Base-by-base conservation (phyloP, 78 protist genomes). In the Cavenderia fasciculata region DNA sequence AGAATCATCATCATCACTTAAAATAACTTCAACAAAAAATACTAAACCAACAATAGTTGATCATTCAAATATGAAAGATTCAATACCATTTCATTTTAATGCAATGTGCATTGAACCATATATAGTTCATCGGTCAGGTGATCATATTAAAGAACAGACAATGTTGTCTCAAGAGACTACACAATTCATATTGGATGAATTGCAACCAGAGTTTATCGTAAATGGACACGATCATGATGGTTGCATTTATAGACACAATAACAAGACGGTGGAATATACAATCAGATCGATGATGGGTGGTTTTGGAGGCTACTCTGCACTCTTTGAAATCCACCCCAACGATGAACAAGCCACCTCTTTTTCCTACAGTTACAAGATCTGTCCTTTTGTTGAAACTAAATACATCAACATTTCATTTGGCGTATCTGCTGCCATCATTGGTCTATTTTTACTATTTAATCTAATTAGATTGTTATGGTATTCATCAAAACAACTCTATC, bases 201-300 rank as follows among this genome's bases (percentile, higher is more conserved):
- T 87, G 27, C 59, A 87, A 54, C 93, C 93, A 38, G 21, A 36
- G 2, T 69, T 73, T 31, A 19, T 87, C 19, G 68, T 87, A n/a
- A 87, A 74, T 77, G 93, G 93, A 11, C 93, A 87, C 49, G 93
- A 87, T 61, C 93, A 87, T 11, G 85, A 87, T 46, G 93, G 93
- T 29, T 87, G 93, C 51, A 87, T 77, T 12, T 87, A 49, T 59
- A 76, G 57, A 52, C 85, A 73, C 31, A 47, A 41, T 23, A 59
- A 66, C 29, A 29, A 65, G 2, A 74, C 84, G 11, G 57, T 56
- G 1, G 93, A 87, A 66, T 77, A 51, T 59, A 87, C 93, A 38
- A 77, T 87, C 41, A 25, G 93, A 18, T 87, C 93, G 25, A 77
- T 87, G 86, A 87, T 87, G 93, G 93, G 93, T 34, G 76, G 51